A percentile compares a stretch with the other conserved stretches of the same genome.
Evolutionary conservation across 2,329 filamentous ascomycete species (phyloP).

Genomic region (Aphanocladium album): DNA sequence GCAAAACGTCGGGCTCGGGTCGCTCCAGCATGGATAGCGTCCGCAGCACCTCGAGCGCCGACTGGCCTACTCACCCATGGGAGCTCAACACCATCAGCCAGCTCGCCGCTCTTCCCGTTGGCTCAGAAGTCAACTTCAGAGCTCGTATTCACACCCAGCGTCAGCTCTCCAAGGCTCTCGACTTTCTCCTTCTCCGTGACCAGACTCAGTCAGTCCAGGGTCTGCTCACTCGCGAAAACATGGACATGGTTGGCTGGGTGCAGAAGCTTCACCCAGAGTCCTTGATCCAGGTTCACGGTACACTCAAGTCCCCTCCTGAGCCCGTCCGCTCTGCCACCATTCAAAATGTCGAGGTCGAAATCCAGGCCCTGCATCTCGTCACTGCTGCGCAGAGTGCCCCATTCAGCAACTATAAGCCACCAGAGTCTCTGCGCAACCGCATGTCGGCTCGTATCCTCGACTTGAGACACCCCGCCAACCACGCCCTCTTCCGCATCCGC

Average conservation of each 20-base stretch:
- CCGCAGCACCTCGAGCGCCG: slow-evolving; percentile 31
- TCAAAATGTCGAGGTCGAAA: slow-evolving; percentile 69
- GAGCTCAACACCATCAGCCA: slow-evolving; percentile 35
- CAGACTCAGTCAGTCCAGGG: slow-evolving; percentile 75
- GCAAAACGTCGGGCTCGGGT: slow-evolving; percentile 7
- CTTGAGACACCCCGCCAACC: slow-evolving; percentile 77
- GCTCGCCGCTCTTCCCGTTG: slow-evolving; percentile 32
- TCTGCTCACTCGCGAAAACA: slow-evolving; percentile 54
- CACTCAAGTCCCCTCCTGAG: slow-evolving; percentile 67
- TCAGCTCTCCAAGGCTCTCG: slow-evolving; percentile 73
- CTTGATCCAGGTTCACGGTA: slow-evolving; percentile 70
- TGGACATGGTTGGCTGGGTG: slow-evolving; percentile 80
- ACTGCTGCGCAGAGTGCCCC: slow-evolving; percentile 45
- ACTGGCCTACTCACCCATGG: slow-evolving; percentile 35
- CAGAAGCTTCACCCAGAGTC: slow-evolving; percentile 76
- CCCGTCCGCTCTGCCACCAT: slow-evolving; percentile 71
- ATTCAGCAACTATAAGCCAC: slow-evolving; percentile 56
- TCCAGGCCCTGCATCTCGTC: slow-evolving; percentile 51
- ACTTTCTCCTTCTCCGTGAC: slow-evolving; percentile 83
- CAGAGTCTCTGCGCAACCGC: slow-evolving; percentile 63
- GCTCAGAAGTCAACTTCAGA: slow-evolving; percentile 37
- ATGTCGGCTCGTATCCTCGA: slow-evolving; percentile 76
- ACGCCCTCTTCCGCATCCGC: slow-evolving; percentile 83
- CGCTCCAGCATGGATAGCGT: slow-evolving; percentile 26
- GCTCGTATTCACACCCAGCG: slow-evolving; percentile 57